Evolutionary conservation across 2,329 filamentous ascomycete species (phyloP).

Genomic region (Curvularia spicifera): DNA sequence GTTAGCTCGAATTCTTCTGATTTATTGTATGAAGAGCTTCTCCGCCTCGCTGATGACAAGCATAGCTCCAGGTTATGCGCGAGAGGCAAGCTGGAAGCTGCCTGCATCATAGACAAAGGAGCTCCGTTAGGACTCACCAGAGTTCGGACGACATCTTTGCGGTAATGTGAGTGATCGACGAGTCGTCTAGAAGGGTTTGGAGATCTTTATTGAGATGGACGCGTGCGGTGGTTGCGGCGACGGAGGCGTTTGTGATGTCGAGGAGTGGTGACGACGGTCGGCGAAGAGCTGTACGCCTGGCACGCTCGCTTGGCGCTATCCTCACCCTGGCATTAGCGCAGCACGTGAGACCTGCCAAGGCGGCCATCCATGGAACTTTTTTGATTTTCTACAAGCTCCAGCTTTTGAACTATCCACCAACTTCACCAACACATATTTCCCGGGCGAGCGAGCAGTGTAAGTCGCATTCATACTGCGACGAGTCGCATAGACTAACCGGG

Average conservation of each 20-base stretch:
- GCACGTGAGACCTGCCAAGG: conserved; percentile 37
- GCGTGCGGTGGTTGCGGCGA: conserved; percentile 36
- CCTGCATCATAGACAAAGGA: conserved; percentile 35
- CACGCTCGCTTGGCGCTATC: conserved; percentile 22
- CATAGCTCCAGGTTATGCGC: conserved; percentile 45
- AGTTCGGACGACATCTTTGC: conserved; percentile 77
- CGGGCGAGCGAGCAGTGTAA: conserved; percentile 48
- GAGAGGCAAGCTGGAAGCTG: conserved; percentile 48
- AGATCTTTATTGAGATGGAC: conserved; percentile 42
- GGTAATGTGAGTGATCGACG: conserved; percentile 31
- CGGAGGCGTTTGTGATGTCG: conserved; percentile 37
- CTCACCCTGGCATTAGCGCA: conserved; percentile 21
- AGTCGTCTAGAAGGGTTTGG: conserved; percentile 26
- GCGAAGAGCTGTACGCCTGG: conserved; percentile 36
- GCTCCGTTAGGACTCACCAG: conserved; percentile 69
- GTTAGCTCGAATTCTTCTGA: conserved; percentile 39
- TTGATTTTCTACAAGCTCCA: conserved; percentile 15
- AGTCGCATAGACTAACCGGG: not conserved
- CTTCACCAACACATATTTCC: conserved; percentile 11
- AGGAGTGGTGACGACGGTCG: conserved; percentile 48
- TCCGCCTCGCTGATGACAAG: conserved; percentile 22
- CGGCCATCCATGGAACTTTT: conserved; percentile 12
- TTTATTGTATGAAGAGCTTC: conserved; percentile 3
- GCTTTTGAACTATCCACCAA: conserved; percentile 17
- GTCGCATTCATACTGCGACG: conserved; percentile 2